Base-by-base conservation (phyloP, 108 stramenopile species). In the Chaetoceros tenuissimus region DNA sequence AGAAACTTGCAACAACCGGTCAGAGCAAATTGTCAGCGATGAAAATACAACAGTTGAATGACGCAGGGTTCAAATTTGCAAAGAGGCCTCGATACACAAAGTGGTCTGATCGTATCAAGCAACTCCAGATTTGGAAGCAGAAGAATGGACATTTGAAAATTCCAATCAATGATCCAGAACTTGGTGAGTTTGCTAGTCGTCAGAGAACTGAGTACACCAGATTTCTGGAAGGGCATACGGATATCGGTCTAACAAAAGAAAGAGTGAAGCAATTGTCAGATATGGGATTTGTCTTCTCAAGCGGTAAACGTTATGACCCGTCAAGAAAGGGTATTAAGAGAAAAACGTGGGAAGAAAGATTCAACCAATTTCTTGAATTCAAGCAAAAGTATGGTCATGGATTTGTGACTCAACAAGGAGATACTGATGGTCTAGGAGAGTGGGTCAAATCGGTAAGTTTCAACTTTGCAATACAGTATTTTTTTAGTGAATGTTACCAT, bases 261-360 rank as follows among this genome's bases (percentile, higher is more conserved):
- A 51, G 68, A 24, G 55, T 60, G 46, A 40, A 34, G 19, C 46
- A 61, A 19, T 30, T 64, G 2, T 19, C 7, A 25, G 54, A 55
- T 21, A 30, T 64, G 27, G 63, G 55, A 2, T 64, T 64, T 55
- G 54, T 45, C 24, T 64, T 64, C 48, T 26, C 48, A 19, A 31
- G 48, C 1, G 54, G 54, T 21, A 64, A 46, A 40, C 10, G 29
- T 7, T 31, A 34, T 20, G 29, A 13, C 23, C 26, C 48, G 19
- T 5, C 29, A n/a, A 40, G 13, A 40, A 40, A 40, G 34, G 5
- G 8, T 10, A 40, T 5, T 5, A 5, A 23, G 17, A 60, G 46
- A 25, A 66, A 60, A 51, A 27, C 56, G 16, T 81, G 80, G 80
- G 74, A 81, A 5, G 77, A 77, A 50, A 51, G 76, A 16, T 72